A percentile compares a stretch with the other conserved stretches of the same genome.
These are phyloP conservation scores for Linum trigynum DNA, from an alignment of 345 rosid species.

Conservation along the genomic window DNA sequence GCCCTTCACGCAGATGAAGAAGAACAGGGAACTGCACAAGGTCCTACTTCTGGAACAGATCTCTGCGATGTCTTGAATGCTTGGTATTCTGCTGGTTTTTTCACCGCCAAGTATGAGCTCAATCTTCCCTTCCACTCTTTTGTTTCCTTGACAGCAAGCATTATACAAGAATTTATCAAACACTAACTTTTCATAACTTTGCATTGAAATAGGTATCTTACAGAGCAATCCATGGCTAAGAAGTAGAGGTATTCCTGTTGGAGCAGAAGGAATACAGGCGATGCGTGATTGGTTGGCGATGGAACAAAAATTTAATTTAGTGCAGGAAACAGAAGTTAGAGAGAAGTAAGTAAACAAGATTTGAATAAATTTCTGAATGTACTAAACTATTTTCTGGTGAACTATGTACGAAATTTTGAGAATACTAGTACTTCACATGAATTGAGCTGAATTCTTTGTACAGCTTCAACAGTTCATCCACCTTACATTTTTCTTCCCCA, in stretches of 20 bases:
- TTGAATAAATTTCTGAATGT: too few species aligned
- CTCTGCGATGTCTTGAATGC: constrained; percentile 44
- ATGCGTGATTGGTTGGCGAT: too few species aligned
- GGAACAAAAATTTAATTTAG: too few species aligned
- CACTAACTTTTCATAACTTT: constrained; percentile 1
- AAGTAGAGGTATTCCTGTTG: background rate
- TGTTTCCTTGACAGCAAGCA: background rate
- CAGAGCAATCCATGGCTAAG: constrained; percentile 30
- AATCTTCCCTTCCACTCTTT: background rate
- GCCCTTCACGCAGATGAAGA: constrained; percentile 20
- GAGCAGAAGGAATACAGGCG: background rate
- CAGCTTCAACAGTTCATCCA: background rate
- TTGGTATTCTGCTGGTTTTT: constrained; percentile 58
- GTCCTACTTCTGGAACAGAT: constrained; percentile 33
- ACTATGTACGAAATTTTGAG: too few species aligned
- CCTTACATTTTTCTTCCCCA: background rate
- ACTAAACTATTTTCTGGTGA: too few species aligned
- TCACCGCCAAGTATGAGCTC: constrained; percentile 46
- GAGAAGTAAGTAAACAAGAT: too few species aligned
- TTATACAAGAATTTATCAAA: background rate
- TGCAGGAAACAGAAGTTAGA: too few species aligned
- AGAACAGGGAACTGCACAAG: constrained; percentile 20
- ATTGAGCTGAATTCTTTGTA: background rate
- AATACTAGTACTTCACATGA: background rate
- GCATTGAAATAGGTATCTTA: constrained; percentile 27